phyloP scores from a whole-genome alignment of 257 asterid species.

The Primulina huaijiensis region DNA sequence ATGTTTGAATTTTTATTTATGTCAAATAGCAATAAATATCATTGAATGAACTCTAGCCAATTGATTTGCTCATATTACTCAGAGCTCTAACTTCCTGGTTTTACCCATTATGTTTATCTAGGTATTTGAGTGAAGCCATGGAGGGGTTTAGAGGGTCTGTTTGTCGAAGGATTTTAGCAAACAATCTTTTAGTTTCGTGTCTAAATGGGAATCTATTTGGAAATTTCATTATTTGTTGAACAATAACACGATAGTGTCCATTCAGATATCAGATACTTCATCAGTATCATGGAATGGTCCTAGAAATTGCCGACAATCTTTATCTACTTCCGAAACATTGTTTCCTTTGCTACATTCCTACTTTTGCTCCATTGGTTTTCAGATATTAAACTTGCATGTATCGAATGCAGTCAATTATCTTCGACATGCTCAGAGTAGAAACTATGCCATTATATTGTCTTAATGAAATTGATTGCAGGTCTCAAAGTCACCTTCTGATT shows the following conservation, averaged over 20 bases:
- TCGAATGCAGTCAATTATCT: constrained; percentile 19
- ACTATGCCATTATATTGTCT: background rate
- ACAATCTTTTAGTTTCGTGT: background rate
- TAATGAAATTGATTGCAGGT: constrained; percentile 45
- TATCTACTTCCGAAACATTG: background rate
- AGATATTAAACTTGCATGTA: constrained; percentile 1
- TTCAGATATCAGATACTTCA: background rate
- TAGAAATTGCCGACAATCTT: background rate
- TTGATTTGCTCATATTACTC: background rate
- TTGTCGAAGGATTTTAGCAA: background rate
- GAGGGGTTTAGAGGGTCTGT: constrained; percentile 9
- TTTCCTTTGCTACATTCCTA: constrained; percentile 1
- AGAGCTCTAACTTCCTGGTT: background rate
- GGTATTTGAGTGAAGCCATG: constrained; percentile 3
- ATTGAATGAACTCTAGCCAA: background rate
- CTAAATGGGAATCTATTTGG: background rate
- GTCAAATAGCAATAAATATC: background rate
- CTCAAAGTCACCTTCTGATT: constrained; percentile 88
- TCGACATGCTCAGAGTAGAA: constrained; percentile 19
- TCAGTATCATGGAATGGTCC: background rate
- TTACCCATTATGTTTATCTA: background rate
- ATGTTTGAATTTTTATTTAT: no score
- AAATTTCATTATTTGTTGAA: background rate
- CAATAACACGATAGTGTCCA: background rate
- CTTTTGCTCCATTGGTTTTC: constrained; percentile 15